These are phyloP conservation scores for Fusarium pininemorale DNA, from an alignment of 2,329 filamentous ascomycete species.

Conservation along the genomic window DNA sequence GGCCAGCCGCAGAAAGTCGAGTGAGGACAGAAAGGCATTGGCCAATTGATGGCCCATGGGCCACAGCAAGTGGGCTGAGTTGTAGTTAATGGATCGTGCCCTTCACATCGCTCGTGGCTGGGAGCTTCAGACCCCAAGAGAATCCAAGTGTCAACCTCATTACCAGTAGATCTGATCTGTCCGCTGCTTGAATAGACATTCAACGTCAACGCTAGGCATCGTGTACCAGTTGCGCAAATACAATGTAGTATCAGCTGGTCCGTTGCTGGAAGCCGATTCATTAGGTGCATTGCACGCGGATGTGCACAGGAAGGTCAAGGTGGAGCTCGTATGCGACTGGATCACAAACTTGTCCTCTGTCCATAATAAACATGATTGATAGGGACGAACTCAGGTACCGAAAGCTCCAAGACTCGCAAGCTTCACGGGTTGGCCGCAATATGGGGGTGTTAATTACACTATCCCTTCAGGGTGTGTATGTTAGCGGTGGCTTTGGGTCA, in stretches of 20 bases:
- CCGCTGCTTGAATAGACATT: constrained; percentile 2
- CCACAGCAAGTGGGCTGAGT: constrained; percentile 35
- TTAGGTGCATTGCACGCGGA: constrained; percentile 11
- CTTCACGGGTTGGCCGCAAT: constrained; percentile 7
- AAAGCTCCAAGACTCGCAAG: constrained; percentile 14
- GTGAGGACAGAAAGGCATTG: constrained; percentile 29
- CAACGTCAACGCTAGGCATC: constrained; percentile 10
- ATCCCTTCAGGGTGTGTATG: constrained; percentile 18
- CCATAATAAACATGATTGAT: neutral
- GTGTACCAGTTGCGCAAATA: constrained; percentile 21
- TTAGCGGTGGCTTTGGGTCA: constrained; percentile 4
- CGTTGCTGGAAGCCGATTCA: neutral
- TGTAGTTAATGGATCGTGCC: constrained; percentile 28
- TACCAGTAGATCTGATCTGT: constrained; percentile 20
- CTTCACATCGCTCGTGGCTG: constrained; percentile 25
- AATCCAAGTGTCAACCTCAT: constrained; percentile 30
- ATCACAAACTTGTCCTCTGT: neutral
- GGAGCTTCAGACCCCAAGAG: constrained; percentile 26
- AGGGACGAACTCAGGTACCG: constrained; percentile 17
- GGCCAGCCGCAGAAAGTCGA: constrained; percentile 16
- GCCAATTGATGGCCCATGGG: constrained; percentile 30
- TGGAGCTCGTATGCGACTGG: constrained; percentile 3
- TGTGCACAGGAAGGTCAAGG: constrained; percentile 6
- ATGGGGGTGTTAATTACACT: constrained; percentile 9
- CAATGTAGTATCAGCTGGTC: neutral